Evolutionary conservation across 1,139 yeast genomes (phyloP).

Genomic region (Suhomyces chickasaworum): DNA sequence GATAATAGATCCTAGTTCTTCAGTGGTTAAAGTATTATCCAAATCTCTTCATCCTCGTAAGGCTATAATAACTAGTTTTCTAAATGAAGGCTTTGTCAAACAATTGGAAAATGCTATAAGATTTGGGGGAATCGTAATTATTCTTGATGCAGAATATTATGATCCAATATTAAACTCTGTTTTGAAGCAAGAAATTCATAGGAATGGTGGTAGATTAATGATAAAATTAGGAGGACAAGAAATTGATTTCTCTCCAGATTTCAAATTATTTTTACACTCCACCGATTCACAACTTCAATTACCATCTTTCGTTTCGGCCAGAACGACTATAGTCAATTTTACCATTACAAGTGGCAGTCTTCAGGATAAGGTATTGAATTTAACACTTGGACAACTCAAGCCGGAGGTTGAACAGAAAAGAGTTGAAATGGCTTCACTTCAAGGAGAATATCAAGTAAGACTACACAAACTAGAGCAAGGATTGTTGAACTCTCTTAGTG

Average conservation of each 20-base stretch:
- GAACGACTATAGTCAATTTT: conserved; percentile 69
- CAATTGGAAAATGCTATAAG: conserved; percentile 78
- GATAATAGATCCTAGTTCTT: conserved; percentile 73
- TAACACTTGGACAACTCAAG: conserved; percentile 53
- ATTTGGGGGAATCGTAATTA: conserved; percentile 75
- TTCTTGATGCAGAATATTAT: conserved; percentile 77
- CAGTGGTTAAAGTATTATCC: conserved; percentile 44
- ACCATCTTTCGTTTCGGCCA: conserved; percentile 58
- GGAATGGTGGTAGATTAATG: conserved; percentile 71
- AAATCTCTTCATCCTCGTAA: conserved; percentile 35
- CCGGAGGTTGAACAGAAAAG: conserved; percentile 73
- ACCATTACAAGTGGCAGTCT: conserved; percentile 69
- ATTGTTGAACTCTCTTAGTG: conserved; percentile 59
- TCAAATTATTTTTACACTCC: conserved; percentile 62
- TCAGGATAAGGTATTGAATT: conserved; percentile 62
- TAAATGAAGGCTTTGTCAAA: conserved; percentile 67
- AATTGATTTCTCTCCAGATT: conserved; percentile 67
- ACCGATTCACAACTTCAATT: conserved; percentile 54
- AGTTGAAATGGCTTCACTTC: conserved; percentile 51
- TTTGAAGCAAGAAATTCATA: conserved; percentile 59
- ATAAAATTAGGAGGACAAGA: conserved; percentile 63
- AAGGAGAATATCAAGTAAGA: conserved; percentile 59
- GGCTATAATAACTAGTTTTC: conserved; percentile 64
- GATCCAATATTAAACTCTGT: conserved; percentile 74
- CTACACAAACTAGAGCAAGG: conserved; percentile 62